These are phyloP conservation scores for Scheffersomyces lignosus DNA, from an alignment of 805 yeast genomes.

Conservation along the genomic window DNA sequence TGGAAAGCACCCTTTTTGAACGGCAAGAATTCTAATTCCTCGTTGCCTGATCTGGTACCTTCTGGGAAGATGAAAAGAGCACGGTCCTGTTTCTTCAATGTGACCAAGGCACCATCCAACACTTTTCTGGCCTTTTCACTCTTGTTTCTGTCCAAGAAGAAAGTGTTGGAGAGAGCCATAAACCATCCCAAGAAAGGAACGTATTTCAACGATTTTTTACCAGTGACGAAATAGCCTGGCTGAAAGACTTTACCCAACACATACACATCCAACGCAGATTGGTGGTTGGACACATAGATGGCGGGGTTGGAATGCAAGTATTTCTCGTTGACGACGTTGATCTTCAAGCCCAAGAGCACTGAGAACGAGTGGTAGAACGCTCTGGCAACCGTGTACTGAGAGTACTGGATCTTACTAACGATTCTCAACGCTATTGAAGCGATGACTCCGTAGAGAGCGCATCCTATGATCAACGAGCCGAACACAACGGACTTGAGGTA, in stretches of 20 bases:
- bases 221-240: conserved; percentile 85
- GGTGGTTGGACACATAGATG: conserved; percentile 84
- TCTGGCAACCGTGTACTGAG: conserved; percentile 90
- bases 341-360: conserved; percentile 63
- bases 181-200: conserved; percentile 97
- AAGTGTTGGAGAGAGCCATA: conserved; percentile 87
- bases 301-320: conserved; percentile 62
- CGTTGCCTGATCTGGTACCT: conserved; percentile 87
- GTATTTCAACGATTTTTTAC: conserved; percentile 79
- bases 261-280: conserved; percentile 81
- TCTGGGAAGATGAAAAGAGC: conserved; percentile 93
- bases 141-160: conserved; percentile 82
- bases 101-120: conserved; percentile 64
- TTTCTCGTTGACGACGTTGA: conserved; percentile 68
- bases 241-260: conserved; percentile 85
- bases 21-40: conserved; percentile 69
- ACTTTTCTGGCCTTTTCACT: conserved; percentile 75
- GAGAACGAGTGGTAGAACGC: conserved; percentile 69
- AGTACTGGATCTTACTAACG: conserved; percentile 71
- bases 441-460: conserved; percentile 75
- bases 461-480: conserved; percentile 50
- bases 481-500: conserved; percentile 57
- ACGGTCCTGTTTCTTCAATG: conserved; percentile 62
- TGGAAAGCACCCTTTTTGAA: conserved; percentile 99
- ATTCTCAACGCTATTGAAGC: conserved; percentile 68